phyloP scores from a whole-genome alignment of 2,329 filamentous ascomycete species.

The Beauveria sp. region DNA sequence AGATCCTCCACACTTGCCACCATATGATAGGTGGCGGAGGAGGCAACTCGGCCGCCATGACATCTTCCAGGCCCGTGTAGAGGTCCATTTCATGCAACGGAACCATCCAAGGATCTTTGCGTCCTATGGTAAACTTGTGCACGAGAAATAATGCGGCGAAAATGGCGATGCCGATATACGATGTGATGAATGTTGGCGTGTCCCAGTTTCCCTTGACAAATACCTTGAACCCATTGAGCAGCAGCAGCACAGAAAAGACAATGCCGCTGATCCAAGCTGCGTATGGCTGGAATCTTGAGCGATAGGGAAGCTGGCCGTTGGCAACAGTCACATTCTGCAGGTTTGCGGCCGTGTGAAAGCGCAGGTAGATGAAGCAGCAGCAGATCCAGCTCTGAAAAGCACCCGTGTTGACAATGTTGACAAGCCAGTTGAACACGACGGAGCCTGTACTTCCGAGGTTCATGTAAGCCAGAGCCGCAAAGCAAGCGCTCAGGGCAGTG shows the following conservation, averaged over 20 bases:
- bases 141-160: conserved; percentile 44
- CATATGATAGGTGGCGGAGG: conserved; percentile 5
- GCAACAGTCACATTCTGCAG: conserved; percentile 31
- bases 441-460: conserved; percentile 49
- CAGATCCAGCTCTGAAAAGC: conserved; percentile 48
- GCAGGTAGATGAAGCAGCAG: conserved; percentile 48
- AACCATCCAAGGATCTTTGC: conserved; percentile 43
- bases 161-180: conserved; percentile 58
- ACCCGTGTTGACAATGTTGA: conserved; percentile 43
- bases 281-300: conserved; percentile 47
- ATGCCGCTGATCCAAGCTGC: conserved; percentile 46
- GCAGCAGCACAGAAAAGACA: conserved; percentile 41
- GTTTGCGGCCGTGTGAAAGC: conserved; percentile 38
- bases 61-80: conserved; percentile 43
- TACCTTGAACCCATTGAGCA: conserved; percentile 58
- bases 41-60: conserved; percentile 17
- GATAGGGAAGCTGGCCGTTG: conserved; percentile 37
- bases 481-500: conserved; percentile 11
- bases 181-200: conserved; percentile 48
- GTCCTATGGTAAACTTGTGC: conserved; percentile 19
- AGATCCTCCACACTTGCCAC: conserved; percentile 4
- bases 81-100: conserved; percentile 43
- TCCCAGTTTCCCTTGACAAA: conserved; percentile 54
- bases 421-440: conserved; percentile 53
- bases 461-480: conserved; percentile 53